Evolutionary conservation across 148 eudicot species (phyloP).

Genomic region (Camellia lanceoleosa): DNA sequence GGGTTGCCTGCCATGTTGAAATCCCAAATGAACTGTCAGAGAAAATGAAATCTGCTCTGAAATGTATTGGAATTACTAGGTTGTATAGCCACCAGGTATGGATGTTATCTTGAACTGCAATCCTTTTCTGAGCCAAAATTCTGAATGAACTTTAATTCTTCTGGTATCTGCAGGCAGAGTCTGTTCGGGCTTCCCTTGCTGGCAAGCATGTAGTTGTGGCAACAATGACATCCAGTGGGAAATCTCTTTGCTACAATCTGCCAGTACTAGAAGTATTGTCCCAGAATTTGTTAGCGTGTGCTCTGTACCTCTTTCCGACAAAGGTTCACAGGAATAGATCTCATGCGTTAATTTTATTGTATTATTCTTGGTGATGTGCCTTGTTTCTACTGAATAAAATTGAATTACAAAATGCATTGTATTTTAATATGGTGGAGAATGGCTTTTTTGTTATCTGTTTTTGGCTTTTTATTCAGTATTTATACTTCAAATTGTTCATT

Average conservation of each 20-base stretch:
- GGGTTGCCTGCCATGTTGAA: slow-evolving; percentile 61
- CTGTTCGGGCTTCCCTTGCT: slow-evolving; percentile 79
- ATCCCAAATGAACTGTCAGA: slow-evolving; percentile 72
- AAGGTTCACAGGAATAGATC: slow-evolving; percentile 45
- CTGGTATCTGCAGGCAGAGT: slow-evolving; percentile 57
- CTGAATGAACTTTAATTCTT: slow-evolving; percentile 7
- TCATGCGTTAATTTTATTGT: neutral
- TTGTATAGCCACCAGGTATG: slow-evolving; percentile 90
- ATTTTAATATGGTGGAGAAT: neutral
- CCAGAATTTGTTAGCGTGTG: slow-evolving; percentile 68
- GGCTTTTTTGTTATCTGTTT: slow-evolving; percentile 8
- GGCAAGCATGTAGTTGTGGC: slow-evolving; percentile 84
- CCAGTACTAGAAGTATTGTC: slow-evolving; percentile 81
- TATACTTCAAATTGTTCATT: slow-evolving; percentile 7
- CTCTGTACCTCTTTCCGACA: slow-evolving; percentile 89
- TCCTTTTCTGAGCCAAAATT: slow-evolving; percentile 3
- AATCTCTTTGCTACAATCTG: slow-evolving; percentile 96
- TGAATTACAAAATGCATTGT: neutral
- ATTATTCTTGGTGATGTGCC: slow-evolving; percentile 1
- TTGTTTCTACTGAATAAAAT: neutral
- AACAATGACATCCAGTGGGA: slow-evolving; percentile 97
- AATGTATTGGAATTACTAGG: slow-evolving; percentile 60
- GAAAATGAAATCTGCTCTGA: slow-evolving; percentile 50
- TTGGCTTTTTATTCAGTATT: slow-evolving; percentile 2
- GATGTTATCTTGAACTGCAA: slow-evolving; percentile 4